Conservation (phyloP, 345 rosid genomes). For the Kernera saxatilis region DNA sequence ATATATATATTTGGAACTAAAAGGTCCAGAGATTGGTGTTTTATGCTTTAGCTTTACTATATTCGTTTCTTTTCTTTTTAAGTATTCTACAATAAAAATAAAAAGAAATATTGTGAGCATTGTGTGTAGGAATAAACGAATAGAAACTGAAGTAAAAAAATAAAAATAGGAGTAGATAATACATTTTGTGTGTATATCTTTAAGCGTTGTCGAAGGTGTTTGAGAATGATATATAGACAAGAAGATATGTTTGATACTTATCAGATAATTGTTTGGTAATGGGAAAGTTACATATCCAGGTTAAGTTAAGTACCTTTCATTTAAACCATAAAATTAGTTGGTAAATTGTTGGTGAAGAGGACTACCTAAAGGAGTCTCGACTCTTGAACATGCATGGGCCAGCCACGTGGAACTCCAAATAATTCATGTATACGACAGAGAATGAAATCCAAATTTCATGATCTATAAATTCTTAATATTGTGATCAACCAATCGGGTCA, state of each 20-base stretch:
- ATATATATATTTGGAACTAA: too few relatives aligned
- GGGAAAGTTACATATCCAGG: slow-evolving; percentile 1
- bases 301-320: slow-evolving; percentile 24
- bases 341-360: slow-evolving; percentile 22
- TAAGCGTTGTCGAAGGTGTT: not conserved
- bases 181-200: slow-evolving; percentile 11
- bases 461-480: too few relatives aligned
- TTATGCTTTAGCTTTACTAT: not conserved
- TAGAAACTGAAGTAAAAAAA: not conserved
- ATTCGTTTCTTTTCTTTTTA: not conserved
- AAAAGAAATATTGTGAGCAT: not conserved
- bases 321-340: not conserved
- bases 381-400: not conserved
- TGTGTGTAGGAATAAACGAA: not conserved
- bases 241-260: not conserved
- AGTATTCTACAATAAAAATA: not conserved
- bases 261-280: slow-evolving; percentile 11
- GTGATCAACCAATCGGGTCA: not conserved
- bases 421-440: not conserved
- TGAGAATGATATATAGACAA: slow-evolving; percentile 1
- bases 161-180: not conserved
- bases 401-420: not conserved
- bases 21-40: not conserved
- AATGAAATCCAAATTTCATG: not conserved
- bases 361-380: slow-evolving; percentile 3